Conservation (phyloP, 495 filamentous ascomycete genomes). For the Penicillium turbatum region DNA sequence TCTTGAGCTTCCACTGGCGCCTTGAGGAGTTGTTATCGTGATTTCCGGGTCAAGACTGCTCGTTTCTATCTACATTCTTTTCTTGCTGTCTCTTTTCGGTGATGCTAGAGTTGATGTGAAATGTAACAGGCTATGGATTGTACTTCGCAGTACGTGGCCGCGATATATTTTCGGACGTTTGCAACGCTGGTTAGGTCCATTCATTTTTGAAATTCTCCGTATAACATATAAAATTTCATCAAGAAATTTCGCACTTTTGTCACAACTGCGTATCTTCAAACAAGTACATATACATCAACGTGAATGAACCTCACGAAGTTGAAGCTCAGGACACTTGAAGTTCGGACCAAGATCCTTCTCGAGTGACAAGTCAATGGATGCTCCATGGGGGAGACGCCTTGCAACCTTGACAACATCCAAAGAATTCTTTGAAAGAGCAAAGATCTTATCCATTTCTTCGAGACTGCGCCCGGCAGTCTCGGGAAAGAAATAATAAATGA, state of each 20-base stretch:
- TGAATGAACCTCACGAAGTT: slow-evolving; percentile 2
- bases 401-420: slow-evolving; percentile 21
- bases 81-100: background rate
- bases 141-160: no score
- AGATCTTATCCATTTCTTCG: slow-evolving; percentile 50
- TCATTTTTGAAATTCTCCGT: background rate
- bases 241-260: background rate
- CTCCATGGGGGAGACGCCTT: slow-evolving; percentile 9
- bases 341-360: slow-evolving; percentile 7
- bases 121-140: no score
- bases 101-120: no score
- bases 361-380: slow-evolving; percentile 1
- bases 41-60: no score
- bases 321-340: slow-evolving; percentile 7
- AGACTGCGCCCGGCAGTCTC: slow-evolving; percentile 52
- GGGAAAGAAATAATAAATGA: slow-evolving; percentile 56
- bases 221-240: background rate
- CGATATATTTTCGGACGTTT: no score
- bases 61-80: background rate
- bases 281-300: background rate
- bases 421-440: slow-evolving; percentile 23
- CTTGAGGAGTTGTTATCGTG: background rate
- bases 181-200: background rate
- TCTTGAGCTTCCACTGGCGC: slow-evolving; percentile 38
- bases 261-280: background rate